Evolutionary conservation across 2,329 filamentous ascomycete species (phyloP), one percentile per base, ranked within the genome.

Genomic region (Fusarium hainanense): DNA sequence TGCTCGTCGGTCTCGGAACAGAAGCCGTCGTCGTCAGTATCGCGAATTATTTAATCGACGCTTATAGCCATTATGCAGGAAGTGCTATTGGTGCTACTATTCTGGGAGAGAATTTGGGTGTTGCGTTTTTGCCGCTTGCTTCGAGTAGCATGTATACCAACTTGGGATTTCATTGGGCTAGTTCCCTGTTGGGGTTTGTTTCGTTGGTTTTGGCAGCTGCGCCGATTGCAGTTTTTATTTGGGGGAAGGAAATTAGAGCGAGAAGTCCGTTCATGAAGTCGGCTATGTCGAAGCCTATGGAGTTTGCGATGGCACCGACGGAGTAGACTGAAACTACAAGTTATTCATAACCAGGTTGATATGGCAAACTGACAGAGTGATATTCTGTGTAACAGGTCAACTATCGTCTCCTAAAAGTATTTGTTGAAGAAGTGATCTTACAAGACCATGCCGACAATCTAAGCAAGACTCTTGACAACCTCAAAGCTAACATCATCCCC

Each of bases 201-300:
- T 69, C 67, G 11, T 25, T 69, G 16, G 51, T 63, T 0, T 5
- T 69, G 27, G 67, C 66, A 1, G 66, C 66, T 1, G 50, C 66
- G 4, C 67, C 67, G 0, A 69, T 69, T 16, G 62, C 6, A 0
- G 67, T 69, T 7, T 66, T 69, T 1, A 43, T 69, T 2, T 69
- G 66, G 67, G 67, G 67, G 0, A 69, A 62, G 30, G 61, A 69
- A 20, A 69, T 69, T 4, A 69, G 67, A 0, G 56, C 55, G 13
- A n/a, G 56, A 13, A 69, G 67, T n/a, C 66, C 67, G 0, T 69
- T 69, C 14, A 69, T 69, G 67, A 61, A 66, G 8, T 54, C 61
- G 0, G 61, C 63, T 0, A 66, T 66, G 63, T 49, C 54, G 0
- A 66, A 66, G 48, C 63, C 63, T 0, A 44, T 66, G 48, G 63